Evolutionary conservation across 108 stramenopile species (phyloP).

Genomic region (Discostella stelligeroides): DNA sequence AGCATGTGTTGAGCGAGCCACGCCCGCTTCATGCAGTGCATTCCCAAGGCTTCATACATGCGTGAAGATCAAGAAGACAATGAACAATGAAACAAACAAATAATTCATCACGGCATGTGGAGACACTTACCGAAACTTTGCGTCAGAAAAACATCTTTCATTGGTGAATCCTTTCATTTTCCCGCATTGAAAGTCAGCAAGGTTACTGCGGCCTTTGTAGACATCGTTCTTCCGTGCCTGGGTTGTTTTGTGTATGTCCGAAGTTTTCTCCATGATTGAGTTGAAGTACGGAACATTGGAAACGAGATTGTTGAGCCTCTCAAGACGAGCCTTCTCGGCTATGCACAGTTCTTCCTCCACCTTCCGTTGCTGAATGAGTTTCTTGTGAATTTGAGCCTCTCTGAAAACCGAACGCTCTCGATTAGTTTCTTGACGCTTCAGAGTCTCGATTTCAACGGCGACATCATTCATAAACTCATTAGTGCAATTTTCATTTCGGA

Average conservation of each 20-base stretch:
- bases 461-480: not conserved
- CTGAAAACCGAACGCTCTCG: constrained; percentile 12
- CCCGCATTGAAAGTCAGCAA: constrained; percentile 49
- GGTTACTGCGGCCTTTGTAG: constrained; percentile 21
- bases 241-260: constrained; percentile 49
- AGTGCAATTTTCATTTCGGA: not conserved
- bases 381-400: constrained; percentile 15
- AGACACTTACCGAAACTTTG: constrained; percentile 35
- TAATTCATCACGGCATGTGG: no score
- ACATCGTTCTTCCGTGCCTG: constrained; percentile 48
- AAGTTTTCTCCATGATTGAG: constrained; percentile 16
- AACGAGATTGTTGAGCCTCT: constrained; percentile 41
- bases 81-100: no score
- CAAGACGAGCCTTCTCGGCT: constrained; percentile 31
- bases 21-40: constrained; percentile 51
- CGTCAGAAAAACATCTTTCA: constrained; percentile 50
- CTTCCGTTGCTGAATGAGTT: constrained; percentile 6
- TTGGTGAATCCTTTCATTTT: constrained; percentile 43
- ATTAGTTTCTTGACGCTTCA: constrained; percentile 7
- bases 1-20: constrained; percentile 39
- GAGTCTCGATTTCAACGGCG: constrained; percentile 11
- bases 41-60: constrained; percentile 44
- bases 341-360: constrained; percentile 7
- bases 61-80: no score
- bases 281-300: constrained; percentile 51